Evolutionary conservation across 495 filamentous ascomycete genomes (phyloP).

Genomic region (Staphylotrichum tortipilum): DNA sequence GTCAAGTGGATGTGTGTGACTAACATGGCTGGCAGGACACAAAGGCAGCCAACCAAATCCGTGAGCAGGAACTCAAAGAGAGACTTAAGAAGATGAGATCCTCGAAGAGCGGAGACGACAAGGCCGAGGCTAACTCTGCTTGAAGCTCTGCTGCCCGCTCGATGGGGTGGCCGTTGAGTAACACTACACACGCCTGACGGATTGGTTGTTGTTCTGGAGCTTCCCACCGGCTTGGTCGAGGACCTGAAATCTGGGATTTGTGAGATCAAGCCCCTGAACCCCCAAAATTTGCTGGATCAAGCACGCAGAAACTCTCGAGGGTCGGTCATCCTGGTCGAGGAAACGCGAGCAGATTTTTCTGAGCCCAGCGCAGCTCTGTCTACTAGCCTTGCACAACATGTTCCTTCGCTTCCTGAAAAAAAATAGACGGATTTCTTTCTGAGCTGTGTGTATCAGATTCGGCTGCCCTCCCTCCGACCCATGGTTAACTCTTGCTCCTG

Average conservation of each 20-base stretch:
- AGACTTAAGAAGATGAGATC: constrained; percentile 57
- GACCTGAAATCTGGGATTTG: background rate
- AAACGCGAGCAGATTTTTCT: too few relatives aligned
- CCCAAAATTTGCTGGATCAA: background rate
- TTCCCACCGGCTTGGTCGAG: background rate
- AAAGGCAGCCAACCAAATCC: constrained; percentile 46
- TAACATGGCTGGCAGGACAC: constrained; percentile 2
- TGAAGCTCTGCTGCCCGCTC: constrained; percentile 16
- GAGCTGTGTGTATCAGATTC: too few relatives aligned
- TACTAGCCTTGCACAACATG: too few relatives aligned
- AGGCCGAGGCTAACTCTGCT: constrained; percentile 39
- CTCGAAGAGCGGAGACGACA: constrained; percentile 38
- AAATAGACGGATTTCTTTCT: too few relatives aligned
- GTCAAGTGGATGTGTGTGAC: background rate
- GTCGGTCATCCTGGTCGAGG: background rate
- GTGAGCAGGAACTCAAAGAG: constrained; percentile 59
- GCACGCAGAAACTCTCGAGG: background rate
- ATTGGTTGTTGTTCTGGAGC: background rate
- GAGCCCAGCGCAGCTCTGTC: too few relatives aligned
- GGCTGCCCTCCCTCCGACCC: too few relatives aligned
- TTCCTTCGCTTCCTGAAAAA: too few relatives aligned
- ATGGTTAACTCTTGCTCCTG: too few relatives aligned
- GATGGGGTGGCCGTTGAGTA: background rate
- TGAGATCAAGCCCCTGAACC: background rate
- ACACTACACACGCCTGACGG: background rate